phyloP scores from a whole-genome alignment of 2,329 filamentous ascomycete species.

The Fusarium sp. region DNA sequence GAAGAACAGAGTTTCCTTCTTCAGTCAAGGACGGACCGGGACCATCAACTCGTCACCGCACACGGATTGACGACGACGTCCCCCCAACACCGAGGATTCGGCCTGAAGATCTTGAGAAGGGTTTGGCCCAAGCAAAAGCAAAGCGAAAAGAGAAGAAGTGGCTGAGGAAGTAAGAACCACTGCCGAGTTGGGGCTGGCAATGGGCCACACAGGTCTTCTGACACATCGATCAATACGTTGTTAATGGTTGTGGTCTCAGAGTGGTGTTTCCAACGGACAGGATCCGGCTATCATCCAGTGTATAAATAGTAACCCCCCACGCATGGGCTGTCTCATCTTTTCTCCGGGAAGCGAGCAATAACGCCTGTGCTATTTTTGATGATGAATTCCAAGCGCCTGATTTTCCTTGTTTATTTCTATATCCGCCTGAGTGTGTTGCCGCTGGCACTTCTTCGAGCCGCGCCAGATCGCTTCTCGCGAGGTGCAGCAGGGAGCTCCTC shows the following conservation, averaged over 20 bases:
- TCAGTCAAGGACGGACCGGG: constrained; percentile 58
- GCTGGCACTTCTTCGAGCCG: constrained; percentile 74
- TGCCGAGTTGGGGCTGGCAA: not conserved
- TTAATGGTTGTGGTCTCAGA: constrained; percentile 15
- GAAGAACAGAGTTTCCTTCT: constrained; percentile 67
- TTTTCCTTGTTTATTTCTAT: constrained; percentile 51
- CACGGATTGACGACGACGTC: constrained; percentile 62
- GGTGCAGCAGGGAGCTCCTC: constrained; percentile 42
- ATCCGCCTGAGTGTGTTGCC: constrained; percentile 77
- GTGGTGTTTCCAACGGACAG: constrained; percentile 38
- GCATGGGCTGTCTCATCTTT: constrained; percentile 38
- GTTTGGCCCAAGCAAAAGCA: constrained; percentile 51
- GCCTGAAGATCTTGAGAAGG: constrained; percentile 68
- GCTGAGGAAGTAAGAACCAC: constrained; percentile 26
- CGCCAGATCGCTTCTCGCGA: constrained; percentile 49
- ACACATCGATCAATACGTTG: not conserved
- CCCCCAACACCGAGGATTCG: constrained; percentile 66
- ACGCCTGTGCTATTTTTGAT: constrained; percentile 38
- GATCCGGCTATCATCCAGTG: constrained; percentile 46
- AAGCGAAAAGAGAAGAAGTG: constrained; percentile 48
- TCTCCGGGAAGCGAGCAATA: constrained; percentile 38
- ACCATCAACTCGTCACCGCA: constrained; percentile 49
- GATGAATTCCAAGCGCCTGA: constrained; percentile 40
- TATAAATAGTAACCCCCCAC: constrained; percentile 43
- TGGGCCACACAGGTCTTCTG: constrained; percentile 1